Evolutionary conservation across 805 yeast genomes (phyloP), one percentile per base, ranked within the genome.

Genomic region (Pichia heedii): DNA sequence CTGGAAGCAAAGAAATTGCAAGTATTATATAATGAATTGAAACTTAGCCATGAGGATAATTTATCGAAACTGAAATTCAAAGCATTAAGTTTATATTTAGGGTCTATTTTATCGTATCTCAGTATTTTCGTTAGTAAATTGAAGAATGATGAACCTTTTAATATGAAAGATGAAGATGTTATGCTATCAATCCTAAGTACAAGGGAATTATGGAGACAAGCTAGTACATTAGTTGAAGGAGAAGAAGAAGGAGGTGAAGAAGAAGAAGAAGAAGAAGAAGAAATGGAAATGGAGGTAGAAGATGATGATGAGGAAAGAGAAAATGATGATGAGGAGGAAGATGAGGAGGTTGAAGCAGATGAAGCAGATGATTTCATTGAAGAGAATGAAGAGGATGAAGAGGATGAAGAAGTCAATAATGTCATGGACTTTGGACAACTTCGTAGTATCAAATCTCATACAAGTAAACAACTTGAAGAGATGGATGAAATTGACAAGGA

Each of bases 171-270:
- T 44, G 90, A 84, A 51, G 84, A 90, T 3, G 81, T 90, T 2
- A 90, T 93, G 96, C 88, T 85, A 55, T 75, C 83, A 24, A 80
- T 90, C 29, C 66, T 90, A 42, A 79, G 83, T 42, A 72, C 93
- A 3, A 74, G 94, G 51, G 96, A 90, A 56, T 72, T 85, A 16
- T 89, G 96, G 96, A 76, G 93, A 57, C 89, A 84, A 54, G 95
- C 94, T 5, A 69, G 56, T 30, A 57, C 47, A 13, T 51, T 47
- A 36, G 56, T 55, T 8, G 62, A 57, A 32, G 47, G 34, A 5
- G 46, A 44, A 4, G 41, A 42, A 7, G 50, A 51, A 6, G 62
- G 54, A 10, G 62, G 55, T 2, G 46, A 50, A 6, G 58, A 54
- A 18, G 54, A 57, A 9, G 60, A 52, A 16, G 43, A 52, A 7